Evolutionary conservation across 306 rosid genomes (phyloP).

Genomic region (Gastrolobium bilobum): DNA sequence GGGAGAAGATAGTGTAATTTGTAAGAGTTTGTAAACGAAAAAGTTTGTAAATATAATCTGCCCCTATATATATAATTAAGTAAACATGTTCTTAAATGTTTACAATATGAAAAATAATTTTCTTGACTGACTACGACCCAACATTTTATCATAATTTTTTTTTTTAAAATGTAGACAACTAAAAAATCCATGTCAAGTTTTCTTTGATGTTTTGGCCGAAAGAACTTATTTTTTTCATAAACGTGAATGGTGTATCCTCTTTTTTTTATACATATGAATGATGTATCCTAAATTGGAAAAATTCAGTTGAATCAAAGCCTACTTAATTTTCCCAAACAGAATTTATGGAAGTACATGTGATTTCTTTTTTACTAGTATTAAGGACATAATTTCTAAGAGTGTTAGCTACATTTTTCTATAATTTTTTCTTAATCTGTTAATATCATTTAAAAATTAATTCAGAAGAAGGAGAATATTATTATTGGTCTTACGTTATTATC

Average conservation of each 20-base stretch:
- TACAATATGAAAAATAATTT: too few species aligned
- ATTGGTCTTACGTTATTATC: not conserved
- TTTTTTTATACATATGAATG: too few species aligned
- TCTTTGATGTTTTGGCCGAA: not conserved
- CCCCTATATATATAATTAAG: not conserved
- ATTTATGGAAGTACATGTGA: not conserved
- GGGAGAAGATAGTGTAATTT: too few species aligned
- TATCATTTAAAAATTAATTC: not conserved
- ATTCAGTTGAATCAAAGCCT: too few species aligned
- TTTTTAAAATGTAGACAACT: not conserved
- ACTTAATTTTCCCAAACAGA: not conserved
- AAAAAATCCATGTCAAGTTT: not conserved
- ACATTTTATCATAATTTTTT: not conserved
- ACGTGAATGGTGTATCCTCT: too few species aligned
- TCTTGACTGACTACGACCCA: not conserved
- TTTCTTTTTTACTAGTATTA: not conserved
- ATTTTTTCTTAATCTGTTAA: not conserved
- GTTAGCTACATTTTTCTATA: not conserved
- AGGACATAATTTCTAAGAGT: not conserved
- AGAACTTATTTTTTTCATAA: not conserved
- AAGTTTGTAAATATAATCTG: too few species aligned
- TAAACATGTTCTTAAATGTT: not conserved
- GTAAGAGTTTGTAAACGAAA: too few species aligned
- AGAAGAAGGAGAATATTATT: not conserved
- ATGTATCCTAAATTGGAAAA: too few species aligned